These are phyloP conservation scores for Omphalotus guepiniiformis DNA, from an alignment of 768 basidiomycete species.

Conservation along the genomic window DNA sequence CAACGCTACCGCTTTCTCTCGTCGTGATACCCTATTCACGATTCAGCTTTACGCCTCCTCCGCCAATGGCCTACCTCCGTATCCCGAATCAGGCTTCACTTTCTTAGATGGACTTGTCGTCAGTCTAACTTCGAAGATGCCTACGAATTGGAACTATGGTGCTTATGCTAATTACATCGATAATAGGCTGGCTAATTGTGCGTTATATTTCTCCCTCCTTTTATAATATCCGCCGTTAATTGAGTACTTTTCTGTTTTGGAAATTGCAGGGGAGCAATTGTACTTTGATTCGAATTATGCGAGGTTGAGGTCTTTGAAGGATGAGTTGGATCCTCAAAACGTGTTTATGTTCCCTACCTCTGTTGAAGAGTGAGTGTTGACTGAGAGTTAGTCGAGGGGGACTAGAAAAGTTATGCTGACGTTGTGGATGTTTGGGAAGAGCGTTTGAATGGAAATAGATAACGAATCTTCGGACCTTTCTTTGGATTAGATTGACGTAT, in stretches of 20 bases:
- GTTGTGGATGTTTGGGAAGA: too few relatives aligned
- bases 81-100: slow-evolving; percentile 28
- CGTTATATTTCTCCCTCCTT: slow-evolving; percentile 5
- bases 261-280: slow-evolving; percentile 25
- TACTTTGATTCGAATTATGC: slow-evolving; percentile 30
- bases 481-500: too few relatives aligned
- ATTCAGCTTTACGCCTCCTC: slow-evolving; percentile 35
- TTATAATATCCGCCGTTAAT: too few relatives aligned
- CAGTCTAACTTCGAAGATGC: slow-evolving; percentile 8
- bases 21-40: slow-evolving; percentile 28
- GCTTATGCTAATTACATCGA: slow-evolving; percentile 37
- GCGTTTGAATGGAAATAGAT: too few relatives aligned
- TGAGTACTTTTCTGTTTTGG: too few relatives aligned
- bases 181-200: slow-evolving; percentile 29
- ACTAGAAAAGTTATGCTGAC: too few relatives aligned
- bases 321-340: slow-evolving; percentile 29
- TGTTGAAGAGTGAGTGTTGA: slow-evolving; percentile 17
- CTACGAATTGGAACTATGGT: slow-evolving; percentile 6
- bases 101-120: slow-evolving; percentile 29
- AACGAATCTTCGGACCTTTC: too few relatives aligned
- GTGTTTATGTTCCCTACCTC: slow-evolving; percentile 36
- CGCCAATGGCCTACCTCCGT: slow-evolving; percentile 20
- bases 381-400: too few relatives aligned
- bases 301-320: slow-evolving; percentile 28
- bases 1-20: slow-evolving; percentile 28